phyloP scores from a whole-genome alignment of 257 asterid species.

The Solanum lycopersicoides region DNA sequence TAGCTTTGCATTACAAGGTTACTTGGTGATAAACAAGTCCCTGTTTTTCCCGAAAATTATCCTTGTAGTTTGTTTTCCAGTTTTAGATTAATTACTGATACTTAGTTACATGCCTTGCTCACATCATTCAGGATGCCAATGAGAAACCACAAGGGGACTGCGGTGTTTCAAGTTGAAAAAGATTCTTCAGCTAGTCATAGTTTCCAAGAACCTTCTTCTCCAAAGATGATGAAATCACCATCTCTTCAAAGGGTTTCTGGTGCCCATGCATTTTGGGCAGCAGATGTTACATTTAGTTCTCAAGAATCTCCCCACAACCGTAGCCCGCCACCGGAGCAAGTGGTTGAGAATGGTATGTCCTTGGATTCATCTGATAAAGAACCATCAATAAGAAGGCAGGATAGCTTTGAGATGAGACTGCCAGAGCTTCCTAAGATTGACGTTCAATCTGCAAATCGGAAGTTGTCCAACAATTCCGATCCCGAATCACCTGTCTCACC shows the following conservation, averaged over 20 bases:
- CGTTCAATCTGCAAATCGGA: slow-evolving; percentile 70
- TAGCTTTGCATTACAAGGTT: not conserved
- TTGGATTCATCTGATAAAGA: slow-evolving; percentile 54
- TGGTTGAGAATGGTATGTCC: slow-evolving; percentile 67
- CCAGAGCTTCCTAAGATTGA: slow-evolving; percentile 96
- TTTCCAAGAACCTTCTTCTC: slow-evolving; percentile 87
- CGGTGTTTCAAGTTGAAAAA: slow-evolving; percentile 75
- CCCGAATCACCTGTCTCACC: slow-evolving; percentile 99
- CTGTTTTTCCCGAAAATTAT: not conserved
- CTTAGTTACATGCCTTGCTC: not conserved
- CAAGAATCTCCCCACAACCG: slow-evolving; percentile 66
- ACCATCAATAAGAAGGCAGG: slow-evolving; percentile 93
- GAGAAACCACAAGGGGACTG: slow-evolving; percentile 65
- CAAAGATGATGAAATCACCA: slow-evolving; percentile 89
- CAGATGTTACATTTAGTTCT: slow-evolving; percentile 58
- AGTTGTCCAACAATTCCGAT: slow-evolving; percentile 51
- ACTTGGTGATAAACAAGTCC: not conserved
- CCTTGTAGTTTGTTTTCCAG: not conserved
- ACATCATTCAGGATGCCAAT: slow-evolving; percentile 76
- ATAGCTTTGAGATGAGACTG: slow-evolving; percentile 90
- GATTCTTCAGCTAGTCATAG: slow-evolving; percentile 69
- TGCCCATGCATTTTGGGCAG: slow-evolving; percentile 56
- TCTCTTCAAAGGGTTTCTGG: slow-evolving; percentile 84
- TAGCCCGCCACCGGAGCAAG: slow-evolving; percentile 91
- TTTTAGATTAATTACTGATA: not conserved